Percentiles rank a stretch among this genome's conserved stretches.
These are phyloP conservation scores for Triticum aestivum DNA, from an alignment of 176 grass and related monocot species.

Conservation along the genomic window IWGSC_CS_RefSeq_v2.1 NC_057806.1:672920545-672921044, in stretches of 20 bases:
- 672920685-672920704: too few species aligned
- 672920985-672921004: slow-evolving; percentile 21
- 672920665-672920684: too few species aligned
- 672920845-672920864: not conserved
- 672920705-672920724: not conserved
- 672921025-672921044: slow-evolving; percentile 11
- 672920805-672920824: not conserved
- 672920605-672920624: too few species aligned
- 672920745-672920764: not conserved
- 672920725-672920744: not conserved
- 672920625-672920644: not conserved
- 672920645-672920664: not conserved
- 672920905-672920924: not conserved
- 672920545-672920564: not conserved
- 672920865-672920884: not conserved
- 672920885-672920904: not conserved
- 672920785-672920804: not conserved
- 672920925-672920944: not conserved
- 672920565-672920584: not conserved
- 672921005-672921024: slow-evolving; percentile 10
- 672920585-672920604: slow-evolving; percentile 13
- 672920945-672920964: not conserved
- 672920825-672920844: not conserved
- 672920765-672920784: not conserved
- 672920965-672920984: not conserved